phyloP scores from a whole-genome alignment of 108 stramenopile genomes.

The Hondaea fermentalgiana region DNA sequence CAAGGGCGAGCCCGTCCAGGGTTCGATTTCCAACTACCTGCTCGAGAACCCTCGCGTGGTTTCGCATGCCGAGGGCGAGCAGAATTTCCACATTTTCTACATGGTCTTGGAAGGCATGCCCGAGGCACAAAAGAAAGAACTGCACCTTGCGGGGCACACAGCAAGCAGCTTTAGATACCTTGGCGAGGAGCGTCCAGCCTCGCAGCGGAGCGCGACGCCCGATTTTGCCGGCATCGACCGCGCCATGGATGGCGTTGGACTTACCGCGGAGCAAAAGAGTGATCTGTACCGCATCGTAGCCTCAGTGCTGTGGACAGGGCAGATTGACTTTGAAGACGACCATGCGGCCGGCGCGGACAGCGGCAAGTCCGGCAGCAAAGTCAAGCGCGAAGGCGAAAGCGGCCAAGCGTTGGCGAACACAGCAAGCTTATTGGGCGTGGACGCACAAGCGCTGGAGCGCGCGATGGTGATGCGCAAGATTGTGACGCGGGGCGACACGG shows the following conservation, averaged over 20 bases:
- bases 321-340: not conserved
- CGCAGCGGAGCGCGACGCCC: not conserved
- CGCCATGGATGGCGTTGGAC: constrained; percentile 15
- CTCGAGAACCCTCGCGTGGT: constrained; percentile 50
- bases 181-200: not conserved
- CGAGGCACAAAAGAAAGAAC: not conserved
- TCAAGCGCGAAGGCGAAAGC: not conserved
- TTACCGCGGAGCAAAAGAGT: constrained; percentile 51
- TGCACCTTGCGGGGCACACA: not conserved
- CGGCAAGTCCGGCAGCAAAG: not conserved
- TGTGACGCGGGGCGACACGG: constrained; percentile 18
- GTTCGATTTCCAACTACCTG: constrained; percentile 46
- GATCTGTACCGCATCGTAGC: constrained; percentile 69
- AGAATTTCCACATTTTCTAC: constrained; percentile 98
- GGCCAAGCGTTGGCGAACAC: constrained; percentile 42
- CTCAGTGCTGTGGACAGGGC: constrained; percentile 71
- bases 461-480: constrained; percentile 24
- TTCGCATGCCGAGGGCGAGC: constrained; percentile 67
- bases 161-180: constrained; percentile 26
- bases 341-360: constrained; percentile 20
- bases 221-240: not conserved
- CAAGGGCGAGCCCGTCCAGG: not conserved
- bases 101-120: constrained; percentile 60
- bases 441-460: constrained; percentile 17
- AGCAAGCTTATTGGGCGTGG: constrained; percentile 69